These are phyloP conservation scores for Musa troglodytarum DNA, from an alignment of 176 grass and related monocot genomes.

Conservation along the genomic window DNA sequence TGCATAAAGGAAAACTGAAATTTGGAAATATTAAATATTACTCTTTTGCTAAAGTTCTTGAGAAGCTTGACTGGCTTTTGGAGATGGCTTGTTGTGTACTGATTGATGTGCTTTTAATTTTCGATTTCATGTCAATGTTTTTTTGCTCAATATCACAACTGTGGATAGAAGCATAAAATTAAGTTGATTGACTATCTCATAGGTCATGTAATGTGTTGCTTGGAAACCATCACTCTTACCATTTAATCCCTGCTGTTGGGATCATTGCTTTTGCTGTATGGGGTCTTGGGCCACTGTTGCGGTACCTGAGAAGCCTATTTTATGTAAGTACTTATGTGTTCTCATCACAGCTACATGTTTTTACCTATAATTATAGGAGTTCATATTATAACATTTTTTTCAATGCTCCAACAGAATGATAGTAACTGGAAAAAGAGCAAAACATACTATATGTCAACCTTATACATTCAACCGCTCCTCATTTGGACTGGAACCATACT, in stretches of 20 bases:
- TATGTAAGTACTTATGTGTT: slow-evolving; percentile 33
- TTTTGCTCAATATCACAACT: neutral
- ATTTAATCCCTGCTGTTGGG: slow-evolving; percentile 75
- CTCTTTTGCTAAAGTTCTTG: neutral
- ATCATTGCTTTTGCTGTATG: slow-evolving; percentile 79
- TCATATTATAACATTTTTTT: slow-evolving; percentile 11
- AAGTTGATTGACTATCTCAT: slow-evolving; percentile 15
- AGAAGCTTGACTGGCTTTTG: neutral
- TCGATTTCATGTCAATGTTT: neutral
- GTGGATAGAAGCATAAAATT: slow-evolving; percentile 11
- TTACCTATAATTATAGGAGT: neutral
- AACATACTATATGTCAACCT: slow-evolving; percentile 70
- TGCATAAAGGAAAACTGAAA: neutral
- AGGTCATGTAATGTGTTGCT: slow-evolving; percentile 66
- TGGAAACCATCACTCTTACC: slow-evolving; percentile 43
- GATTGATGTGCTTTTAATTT: neutral
- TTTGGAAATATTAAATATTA: neutral
- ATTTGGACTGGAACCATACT: slow-evolving; percentile 81
- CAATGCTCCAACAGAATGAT: slow-evolving; percentile 45
- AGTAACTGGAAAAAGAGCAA: slow-evolving; percentile 88
- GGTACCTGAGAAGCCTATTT: slow-evolving; percentile 69
- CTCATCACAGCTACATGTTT: neutral
- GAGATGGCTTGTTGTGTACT: neutral
- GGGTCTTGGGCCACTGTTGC: slow-evolving; percentile 73
- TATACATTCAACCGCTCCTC: slow-evolving; percentile 79